Conservation (phyloP, 805 yeast species). For the Saccharomycopsis javanensis region DNA sequence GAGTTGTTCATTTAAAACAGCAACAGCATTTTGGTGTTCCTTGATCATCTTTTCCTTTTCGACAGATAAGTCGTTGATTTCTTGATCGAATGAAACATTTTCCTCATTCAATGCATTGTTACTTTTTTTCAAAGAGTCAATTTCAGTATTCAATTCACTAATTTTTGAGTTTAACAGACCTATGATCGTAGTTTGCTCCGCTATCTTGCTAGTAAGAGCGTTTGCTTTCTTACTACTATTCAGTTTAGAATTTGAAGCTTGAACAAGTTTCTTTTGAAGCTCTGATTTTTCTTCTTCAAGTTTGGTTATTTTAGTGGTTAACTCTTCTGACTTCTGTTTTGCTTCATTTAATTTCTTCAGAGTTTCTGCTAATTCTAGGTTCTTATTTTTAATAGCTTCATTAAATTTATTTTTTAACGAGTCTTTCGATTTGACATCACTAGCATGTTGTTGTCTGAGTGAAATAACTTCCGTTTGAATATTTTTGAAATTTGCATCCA, state of each 20-base stretch:
- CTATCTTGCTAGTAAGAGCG: constrained; percentile 11
- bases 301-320: constrained; percentile 19
- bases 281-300: constrained; percentile 24
- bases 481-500: constrained; percentile 15
- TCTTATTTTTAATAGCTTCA: constrained; percentile 20
- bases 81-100: constrained; percentile 10
- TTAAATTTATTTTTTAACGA: constrained; percentile 21
- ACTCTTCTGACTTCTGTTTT: constrained; percentile 20
- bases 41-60: constrained; percentile 15
- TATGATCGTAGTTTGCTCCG: constrained; percentile 2
- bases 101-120: constrained; percentile 30
- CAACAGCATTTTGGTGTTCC: constrained; percentile 10
- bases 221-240: constrained; percentile 22
- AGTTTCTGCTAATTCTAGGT: constrained; percentile 14
- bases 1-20: constrained; percentile 13
- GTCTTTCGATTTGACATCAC: constrained; percentile 3
- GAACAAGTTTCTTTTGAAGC: constrained; percentile 24
- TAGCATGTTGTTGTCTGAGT: not conserved
- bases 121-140: constrained; percentile 30
- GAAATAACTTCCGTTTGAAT: not conserved
- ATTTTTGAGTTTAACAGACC: constrained; percentile 3
- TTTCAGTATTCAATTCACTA: constrained; percentile 10
- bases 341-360: constrained; percentile 20
- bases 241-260: constrained; percentile 21
- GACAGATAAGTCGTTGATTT: constrained; percentile 10